Evolutionary conservation across 768 basidiomycete species (phyloP).

Genomic region (Russula compacta): DNA sequence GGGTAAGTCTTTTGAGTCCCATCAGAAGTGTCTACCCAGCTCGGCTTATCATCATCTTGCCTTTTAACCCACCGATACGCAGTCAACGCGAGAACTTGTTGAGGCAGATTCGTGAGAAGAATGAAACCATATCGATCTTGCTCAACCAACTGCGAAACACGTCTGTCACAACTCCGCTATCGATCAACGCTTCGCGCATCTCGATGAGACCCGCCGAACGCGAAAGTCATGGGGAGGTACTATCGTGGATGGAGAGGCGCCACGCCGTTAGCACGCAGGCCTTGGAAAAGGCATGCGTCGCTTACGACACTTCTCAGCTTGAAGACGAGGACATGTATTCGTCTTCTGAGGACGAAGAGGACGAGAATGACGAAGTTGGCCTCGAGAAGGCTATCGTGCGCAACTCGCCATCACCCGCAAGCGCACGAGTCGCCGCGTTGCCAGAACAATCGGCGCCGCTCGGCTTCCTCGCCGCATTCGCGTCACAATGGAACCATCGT

Average conservation of each 20-base stretch:
- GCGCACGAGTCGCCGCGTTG: neutral
- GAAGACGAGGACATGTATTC: conserved; percentile 25
- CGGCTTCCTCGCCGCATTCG: conserved; percentile 17
- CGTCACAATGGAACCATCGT: conserved; percentile 1
- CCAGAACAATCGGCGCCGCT: conserved; percentile 7
- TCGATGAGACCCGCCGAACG: conserved; percentile 22
- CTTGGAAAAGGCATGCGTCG: conserved; percentile 19
- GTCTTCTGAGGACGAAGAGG: conserved; percentile 21
- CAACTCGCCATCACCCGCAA: conserved; percentile 1
- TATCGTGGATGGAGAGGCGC: conserved; percentile 27
- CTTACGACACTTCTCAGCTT: conserved; percentile 26
- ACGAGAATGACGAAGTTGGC: conserved; percentile 15
- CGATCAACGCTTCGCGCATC: conserved; percentile 24
- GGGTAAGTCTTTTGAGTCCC: conserved; percentile 20
- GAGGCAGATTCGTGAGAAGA: conserved; percentile 28
- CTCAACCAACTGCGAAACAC: conserved; percentile 25
- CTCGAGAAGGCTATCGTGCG: conserved; percentile 4
- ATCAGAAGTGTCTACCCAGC: neutral
- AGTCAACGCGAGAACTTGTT: conserved; percentile 27
- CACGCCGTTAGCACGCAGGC: conserved; percentile 19
- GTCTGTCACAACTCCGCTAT: conserved; percentile 25
- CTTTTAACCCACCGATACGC: neutral
- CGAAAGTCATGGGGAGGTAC: conserved; percentile 24
- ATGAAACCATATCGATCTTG: conserved; percentile 23
- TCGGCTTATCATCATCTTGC: neutral